Conservation (phyloP, 2,329 filamentous ascomycete species). For the Exophiala spinifera region DNA sequence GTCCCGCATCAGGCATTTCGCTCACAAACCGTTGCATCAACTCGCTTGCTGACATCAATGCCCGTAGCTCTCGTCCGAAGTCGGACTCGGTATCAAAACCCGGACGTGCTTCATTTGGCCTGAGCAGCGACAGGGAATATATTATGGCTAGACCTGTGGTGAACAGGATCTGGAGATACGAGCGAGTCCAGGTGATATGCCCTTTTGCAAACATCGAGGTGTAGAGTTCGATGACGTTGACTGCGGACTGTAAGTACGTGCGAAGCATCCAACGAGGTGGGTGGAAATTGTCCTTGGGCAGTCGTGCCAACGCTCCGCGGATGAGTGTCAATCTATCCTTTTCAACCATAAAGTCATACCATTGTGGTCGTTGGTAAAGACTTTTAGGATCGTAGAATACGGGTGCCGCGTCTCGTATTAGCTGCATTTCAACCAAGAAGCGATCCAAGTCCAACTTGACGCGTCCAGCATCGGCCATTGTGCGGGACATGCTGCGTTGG, state of each 20-base stretch:
- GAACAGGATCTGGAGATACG: slow-evolving; percentile 50
- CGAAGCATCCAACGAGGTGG: slow-evolving; percentile 35
- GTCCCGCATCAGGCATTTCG: slow-evolving; percentile 7
- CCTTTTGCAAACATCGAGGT: slow-evolving; percentile 36
- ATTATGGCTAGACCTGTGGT: slow-evolving; percentile 44
- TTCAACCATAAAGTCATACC: slow-evolving; percentile 44
- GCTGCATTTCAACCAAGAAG: slow-evolving; percentile 36
- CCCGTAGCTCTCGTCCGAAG: neutral
- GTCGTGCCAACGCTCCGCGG: slow-evolving; percentile 42
- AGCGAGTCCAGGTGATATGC: slow-evolving; percentile 28
- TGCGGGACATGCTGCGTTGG: neutral
- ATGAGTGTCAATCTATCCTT: slow-evolving; percentile 43
- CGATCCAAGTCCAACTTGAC: slow-evolving; percentile 25
- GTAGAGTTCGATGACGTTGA: slow-evolving; percentile 41
- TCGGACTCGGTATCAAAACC: neutral
- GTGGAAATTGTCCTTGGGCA: slow-evolving; percentile 35
- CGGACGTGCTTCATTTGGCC: neutral
- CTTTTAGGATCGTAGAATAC: slow-evolving; percentile 35
- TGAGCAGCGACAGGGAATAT: slow-evolving; percentile 17
- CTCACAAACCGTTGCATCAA: slow-evolving; percentile 3
- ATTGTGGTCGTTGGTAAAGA: slow-evolving; percentile 46
- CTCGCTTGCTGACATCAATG: neutral
- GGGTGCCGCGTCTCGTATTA: slow-evolving; percentile 38
- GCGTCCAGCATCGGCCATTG: slow-evolving; percentile 3
- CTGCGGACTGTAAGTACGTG: slow-evolving; percentile 38